Percentiles rank a stretch among this genome's conserved stretches.
Evolutionary conservation across 768 basidiomycete genomes (phyloP).

Genomic region (Tephrocybe sp.): DNA sequence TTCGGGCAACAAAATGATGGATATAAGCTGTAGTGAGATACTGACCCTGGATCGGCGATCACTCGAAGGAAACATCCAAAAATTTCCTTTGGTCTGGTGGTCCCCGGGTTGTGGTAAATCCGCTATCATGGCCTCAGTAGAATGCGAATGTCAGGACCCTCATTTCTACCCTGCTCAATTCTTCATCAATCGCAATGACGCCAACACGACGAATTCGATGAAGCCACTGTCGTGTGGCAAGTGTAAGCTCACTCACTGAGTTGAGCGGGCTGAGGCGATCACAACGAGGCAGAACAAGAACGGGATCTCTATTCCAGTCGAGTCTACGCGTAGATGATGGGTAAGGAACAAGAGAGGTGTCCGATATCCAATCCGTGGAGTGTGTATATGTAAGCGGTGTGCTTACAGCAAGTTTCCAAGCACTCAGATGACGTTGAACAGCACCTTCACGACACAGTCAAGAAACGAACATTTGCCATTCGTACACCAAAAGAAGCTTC

Average conservation of each 20-base stretch:
- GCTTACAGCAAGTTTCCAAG: conserved; percentile 6
- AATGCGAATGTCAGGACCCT: conserved; percentile 1
- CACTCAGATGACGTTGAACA: conserved; percentile 3
- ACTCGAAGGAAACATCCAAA: conserved; percentile 1
- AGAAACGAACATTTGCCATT: conserved; percentile 3
- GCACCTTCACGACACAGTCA: conserved; percentile 6
- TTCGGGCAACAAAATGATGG: background rate
- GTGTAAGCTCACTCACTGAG: no score
- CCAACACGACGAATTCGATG: conserved; percentile 13
- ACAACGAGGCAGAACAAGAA: no score
- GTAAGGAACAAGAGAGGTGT: no score
- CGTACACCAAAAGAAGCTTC: conserved; percentile 10
- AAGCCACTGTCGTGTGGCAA: conserved; percentile 13
- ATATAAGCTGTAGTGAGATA: background rate
- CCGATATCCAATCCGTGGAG: no score
- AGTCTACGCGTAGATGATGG: no score
- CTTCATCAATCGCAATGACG: conserved; percentile 14
- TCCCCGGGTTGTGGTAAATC: conserved; percentile 10
- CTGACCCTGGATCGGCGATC: background rate
- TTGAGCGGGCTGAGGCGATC: no score
- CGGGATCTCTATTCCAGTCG: no score
- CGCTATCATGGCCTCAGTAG: conserved; percentile 10
- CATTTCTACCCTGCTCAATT: conserved; percentile 13
- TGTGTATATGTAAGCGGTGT: no score
- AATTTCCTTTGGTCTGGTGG: conserved; percentile 12